These are phyloP conservation scores for Coccomyxa sp. DNA, from an alignment of 139 green algal species.

Conservation along the genomic window DNA sequence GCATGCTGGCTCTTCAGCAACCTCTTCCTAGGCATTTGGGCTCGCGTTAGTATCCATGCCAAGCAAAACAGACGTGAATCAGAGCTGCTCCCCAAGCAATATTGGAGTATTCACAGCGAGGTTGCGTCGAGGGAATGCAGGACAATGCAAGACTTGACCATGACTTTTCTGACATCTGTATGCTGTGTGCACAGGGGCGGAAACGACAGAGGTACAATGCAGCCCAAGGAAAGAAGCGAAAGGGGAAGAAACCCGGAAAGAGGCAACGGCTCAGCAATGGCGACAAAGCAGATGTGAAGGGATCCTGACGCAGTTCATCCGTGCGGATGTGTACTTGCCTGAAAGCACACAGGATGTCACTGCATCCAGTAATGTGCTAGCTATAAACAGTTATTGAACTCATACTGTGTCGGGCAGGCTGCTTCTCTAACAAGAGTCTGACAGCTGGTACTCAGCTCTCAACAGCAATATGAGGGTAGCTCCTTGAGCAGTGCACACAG, in stretches of 20 bases:
- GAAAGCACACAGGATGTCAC: too few species aligned
- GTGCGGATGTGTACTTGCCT: too few species aligned
- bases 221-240: neutral
- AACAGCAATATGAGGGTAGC: too few species aligned
- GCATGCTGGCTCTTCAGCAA: neutral
- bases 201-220: neutral
- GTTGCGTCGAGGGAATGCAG: neutral
- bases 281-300: too few species aligned
- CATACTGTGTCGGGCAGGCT: too few species aligned
- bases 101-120: neutral
- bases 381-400: too few species aligned
- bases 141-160: neutral
- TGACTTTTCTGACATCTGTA: neutral
- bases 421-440: too few species aligned
- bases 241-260: neutral
- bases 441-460: too few species aligned
- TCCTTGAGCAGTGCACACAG: neutral
- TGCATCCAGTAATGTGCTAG: too few species aligned
- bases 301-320: too few species aligned
- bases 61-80: too few species aligned
- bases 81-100: too few species aligned
- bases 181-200: neutral
- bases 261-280: neutral
- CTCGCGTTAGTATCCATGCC: neutral
- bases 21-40: neutral